Conservation (phyloP, 1,139 yeast species). For the Kodamaea sp. region DNA sequence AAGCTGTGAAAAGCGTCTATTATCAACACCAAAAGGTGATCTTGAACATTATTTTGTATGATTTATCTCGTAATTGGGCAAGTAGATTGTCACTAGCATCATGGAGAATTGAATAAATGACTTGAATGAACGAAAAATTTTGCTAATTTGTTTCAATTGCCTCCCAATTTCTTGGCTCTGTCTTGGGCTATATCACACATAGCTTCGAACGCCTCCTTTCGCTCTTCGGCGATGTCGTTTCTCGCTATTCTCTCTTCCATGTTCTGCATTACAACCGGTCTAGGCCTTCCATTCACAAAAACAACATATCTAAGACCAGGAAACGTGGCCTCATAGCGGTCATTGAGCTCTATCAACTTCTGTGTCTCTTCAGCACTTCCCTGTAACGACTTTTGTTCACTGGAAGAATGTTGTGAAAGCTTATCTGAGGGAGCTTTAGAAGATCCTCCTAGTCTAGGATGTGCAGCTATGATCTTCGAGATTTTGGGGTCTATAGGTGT, state of each 20-base stretch:
- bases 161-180: conserved; percentile 56
- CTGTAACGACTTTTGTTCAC: conserved; percentile 69
- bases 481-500: conserved; percentile 31
- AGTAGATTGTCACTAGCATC: too few relatives aligned
- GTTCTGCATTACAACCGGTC: conserved; percentile 63
- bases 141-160: too few relatives aligned
- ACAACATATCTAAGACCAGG: conserved; percentile 90
- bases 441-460: conserved; percentile 83
- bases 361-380: conserved; percentile 45
- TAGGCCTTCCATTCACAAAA: conserved; percentile 80
- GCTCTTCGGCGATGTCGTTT: conserved; percentile 54
- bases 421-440: conserved; percentile 30
- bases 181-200: conserved; percentile 91
- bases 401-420: conserved; percentile 64
- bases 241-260: conserved; percentile 64
- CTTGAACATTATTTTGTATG: too few relatives aligned
- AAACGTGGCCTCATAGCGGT: conserved; percentile 62
- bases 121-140: too few relatives aligned
- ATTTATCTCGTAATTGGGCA: too few relatives aligned
- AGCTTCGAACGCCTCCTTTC: conserved; percentile 67
- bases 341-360: conserved; percentile 55
- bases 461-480: conserved; percentile 70
- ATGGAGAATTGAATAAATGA: too few relatives aligned
- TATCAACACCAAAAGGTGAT: too few relatives aligned
- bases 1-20: too few relatives aligned